phyloP scores from a whole-genome alignment of 2,329 filamentous ascomycete genomes.

The Oidium heveae region DNA sequence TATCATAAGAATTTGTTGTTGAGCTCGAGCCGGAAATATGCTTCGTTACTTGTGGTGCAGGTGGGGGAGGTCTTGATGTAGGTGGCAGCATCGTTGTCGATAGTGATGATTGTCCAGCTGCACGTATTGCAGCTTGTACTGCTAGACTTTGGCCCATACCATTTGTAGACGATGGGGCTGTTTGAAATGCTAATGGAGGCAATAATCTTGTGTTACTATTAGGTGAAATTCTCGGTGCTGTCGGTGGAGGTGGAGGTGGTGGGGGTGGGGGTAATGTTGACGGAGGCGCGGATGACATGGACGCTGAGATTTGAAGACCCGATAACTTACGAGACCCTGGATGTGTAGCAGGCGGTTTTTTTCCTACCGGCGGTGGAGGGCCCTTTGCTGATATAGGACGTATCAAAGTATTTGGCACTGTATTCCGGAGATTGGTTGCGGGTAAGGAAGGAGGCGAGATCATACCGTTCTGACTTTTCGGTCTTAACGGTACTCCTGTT shows the following conservation, averaged over 20 bases:
- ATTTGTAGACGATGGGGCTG: conserved; percentile 14
- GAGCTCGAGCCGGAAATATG: conserved; percentile 50
- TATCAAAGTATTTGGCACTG: conserved; percentile 20
- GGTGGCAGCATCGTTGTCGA: conserved; percentile 10
- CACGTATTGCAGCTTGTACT: conserved; percentile 20
- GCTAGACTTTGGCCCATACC: conserved; percentile 16
- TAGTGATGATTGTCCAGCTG: conserved; percentile 18
- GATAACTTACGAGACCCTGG: conserved; percentile 34
- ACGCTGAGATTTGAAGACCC: conserved; percentile 8
- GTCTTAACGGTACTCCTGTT: conserved; percentile 28
- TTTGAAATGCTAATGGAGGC: conserved; percentile 12
- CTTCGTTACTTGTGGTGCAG: conserved; percentile 21
- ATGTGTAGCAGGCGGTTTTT: conserved; percentile 38
- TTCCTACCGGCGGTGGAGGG: conserved; percentile 55
- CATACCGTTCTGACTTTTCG: conserved; percentile 20
- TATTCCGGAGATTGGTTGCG: conserved; percentile 34
- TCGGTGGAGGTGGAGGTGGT: conserved; percentile 16
- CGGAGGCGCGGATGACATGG: conserved; percentile 15
- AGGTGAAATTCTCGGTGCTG: conserved; percentile 12
- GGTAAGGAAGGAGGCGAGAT: conserved; percentile 25
- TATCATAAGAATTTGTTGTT: conserved; percentile 47
- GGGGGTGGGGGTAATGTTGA: conserved; percentile 9
- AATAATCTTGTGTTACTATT: conserved; percentile 4
- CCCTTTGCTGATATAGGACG: conserved; percentile 39
- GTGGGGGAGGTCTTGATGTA: conserved; percentile 15